Base-by-base conservation (phyloP, 2,329 filamentous ascomycete species). In the Colletotrichum cordylinicola region DNA sequence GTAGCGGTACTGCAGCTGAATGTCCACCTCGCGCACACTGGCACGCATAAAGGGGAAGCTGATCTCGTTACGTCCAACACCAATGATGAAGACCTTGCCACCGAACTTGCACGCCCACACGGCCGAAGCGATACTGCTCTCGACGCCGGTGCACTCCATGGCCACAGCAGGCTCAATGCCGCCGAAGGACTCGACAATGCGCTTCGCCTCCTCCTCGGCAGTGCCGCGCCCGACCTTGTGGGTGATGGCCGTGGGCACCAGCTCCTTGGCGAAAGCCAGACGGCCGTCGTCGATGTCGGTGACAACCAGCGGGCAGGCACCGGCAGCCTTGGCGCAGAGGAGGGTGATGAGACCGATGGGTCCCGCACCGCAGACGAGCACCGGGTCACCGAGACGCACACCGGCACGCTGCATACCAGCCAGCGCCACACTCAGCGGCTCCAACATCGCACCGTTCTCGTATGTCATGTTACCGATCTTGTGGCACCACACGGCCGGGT, bases 1-100 rank as follows among this genome's bases (percentile, higher is more conserved):
- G 88, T 98, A 98, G 77, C 97, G 92, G 88, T 98, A 98, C 88
- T 98, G 96, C 85, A 98, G 97, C 87, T 98, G 95, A 76, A 98
- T 89, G 86, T 98, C 96, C 80, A 98, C 94, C 87, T 98, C 97
- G 78, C 95, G 91, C 8, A 96, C 96, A 81, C 94, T 96, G 74
- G 96, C 91, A 67, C 95, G 89, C 96, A 98, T 98, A 85, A 98
- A 98, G 33, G 96, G 96, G 78, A 98, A 94, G 85, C 92, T 95
- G 88, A 98, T 97, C 88, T 98, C 95, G 84, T 97, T 96, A 90
- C 94, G 96, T 79, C 96, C 97, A 4, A 98, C 96, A 55, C 96
- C 96, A 79, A 98, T 98, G 78, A 98, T 94, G 83, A 98, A 98
- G 70, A 98, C 96, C 86, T 98, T 98, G 80, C 97, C 96, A 79